Evolutionary conservation across 2,329 filamentous ascomycete species (phyloP).

Genomic region (Westerdykella ornata): DNA sequence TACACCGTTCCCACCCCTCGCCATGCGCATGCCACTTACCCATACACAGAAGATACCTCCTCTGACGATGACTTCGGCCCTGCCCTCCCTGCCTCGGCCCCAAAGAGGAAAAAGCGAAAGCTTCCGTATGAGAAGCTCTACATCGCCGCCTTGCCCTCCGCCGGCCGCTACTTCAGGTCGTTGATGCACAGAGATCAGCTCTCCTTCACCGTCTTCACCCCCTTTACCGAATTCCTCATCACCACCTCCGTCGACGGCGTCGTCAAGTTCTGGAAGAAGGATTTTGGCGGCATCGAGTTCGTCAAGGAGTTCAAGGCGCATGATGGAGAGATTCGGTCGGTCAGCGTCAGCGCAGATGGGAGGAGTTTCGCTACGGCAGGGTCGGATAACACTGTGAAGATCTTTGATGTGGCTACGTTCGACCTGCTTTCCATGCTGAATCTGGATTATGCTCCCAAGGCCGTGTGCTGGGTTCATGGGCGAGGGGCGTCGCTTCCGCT

Average conservation of each 20-base stretch:
- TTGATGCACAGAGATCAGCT: constrained; percentile 98
- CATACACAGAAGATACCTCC: constrained; percentile 50
- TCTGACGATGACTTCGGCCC: constrained; percentile 87
- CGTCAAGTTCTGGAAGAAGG: constrained; percentile 99
- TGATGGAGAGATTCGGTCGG: constrained; percentile 71
- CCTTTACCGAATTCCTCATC: constrained; percentile 87
- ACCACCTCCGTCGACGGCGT: constrained; percentile 92
- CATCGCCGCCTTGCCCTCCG: constrained; percentile 76
- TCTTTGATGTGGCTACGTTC: constrained; percentile 74
- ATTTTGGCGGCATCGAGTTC: constrained; percentile 83
- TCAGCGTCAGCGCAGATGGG: constrained; percentile 82
- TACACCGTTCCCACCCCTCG: background rate
- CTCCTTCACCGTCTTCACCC: constrained; percentile 79
- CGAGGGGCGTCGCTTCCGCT: constrained; percentile 82
- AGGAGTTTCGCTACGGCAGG: constrained; percentile 90
- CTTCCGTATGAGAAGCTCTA: constrained; percentile 95
- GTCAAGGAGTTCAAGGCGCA: constrained; percentile 97
- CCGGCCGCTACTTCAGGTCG: constrained; percentile 81
- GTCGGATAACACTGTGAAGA: constrained; percentile 68
- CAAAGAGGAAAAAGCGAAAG: constrained; percentile 83
- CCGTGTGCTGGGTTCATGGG: constrained; percentile 82
- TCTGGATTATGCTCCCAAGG: constrained; percentile 67
- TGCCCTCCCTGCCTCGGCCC: constrained; percentile 70
- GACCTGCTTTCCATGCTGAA: constrained; percentile 59
- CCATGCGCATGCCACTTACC: constrained; percentile 13